A percentile compares a stretch with the other conserved stretches of the same genome.
phyloP scores from a whole-genome alignment of 768 basidiomycete species.

The Mycena epipterygia region DNA sequence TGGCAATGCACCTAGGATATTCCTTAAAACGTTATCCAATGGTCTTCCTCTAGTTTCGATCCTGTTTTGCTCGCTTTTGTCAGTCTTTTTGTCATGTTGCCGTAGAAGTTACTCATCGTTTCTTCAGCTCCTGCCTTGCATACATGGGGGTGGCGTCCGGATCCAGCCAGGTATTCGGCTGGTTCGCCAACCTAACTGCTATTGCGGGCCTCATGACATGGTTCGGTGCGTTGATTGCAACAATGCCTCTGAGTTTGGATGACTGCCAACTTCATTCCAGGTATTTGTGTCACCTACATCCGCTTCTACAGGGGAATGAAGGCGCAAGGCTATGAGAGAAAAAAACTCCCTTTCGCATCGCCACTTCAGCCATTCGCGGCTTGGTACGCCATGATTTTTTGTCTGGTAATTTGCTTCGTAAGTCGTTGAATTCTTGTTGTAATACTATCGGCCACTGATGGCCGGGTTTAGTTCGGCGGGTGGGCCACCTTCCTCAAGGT shows the following conservation, averaged over 20 bases:
- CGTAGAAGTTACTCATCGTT: neutral
- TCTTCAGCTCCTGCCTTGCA: slow-evolving; percentile 66
- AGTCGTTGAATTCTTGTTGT: slow-evolving; percentile 42
- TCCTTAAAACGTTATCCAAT: slow-evolving; percentile 71
- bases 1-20: slow-evolving; percentile 88
- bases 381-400: slow-evolving; percentile 63
- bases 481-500: slow-evolving; percentile 58
- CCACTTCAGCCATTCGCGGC: slow-evolving; percentile 81
- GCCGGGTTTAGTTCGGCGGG: slow-evolving; percentile 63
- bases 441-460: no score
- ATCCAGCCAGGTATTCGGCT: slow-evolving; percentile 81
- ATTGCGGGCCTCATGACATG: slow-evolving; percentile 82
- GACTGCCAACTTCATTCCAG: neutral
- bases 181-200: no score
- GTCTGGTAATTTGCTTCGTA: slow-evolving; percentile 73
- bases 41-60: slow-evolving; percentile 87
- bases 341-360: slow-evolving; percentile 77
- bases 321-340: slow-evolving; percentile 83
- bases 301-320: slow-evolving; percentile 90
- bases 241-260: no score
- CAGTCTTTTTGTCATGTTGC: neutral
- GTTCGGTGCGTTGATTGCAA: slow-evolving; percentile 56
- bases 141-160: slow-evolving; percentile 82
- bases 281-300: slow-evolving; percentile 80
- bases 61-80: slow-evolving; percentile 74